Conservation (phyloP, 208 protist species). For the Acanthamoeba sp. region DNA sequence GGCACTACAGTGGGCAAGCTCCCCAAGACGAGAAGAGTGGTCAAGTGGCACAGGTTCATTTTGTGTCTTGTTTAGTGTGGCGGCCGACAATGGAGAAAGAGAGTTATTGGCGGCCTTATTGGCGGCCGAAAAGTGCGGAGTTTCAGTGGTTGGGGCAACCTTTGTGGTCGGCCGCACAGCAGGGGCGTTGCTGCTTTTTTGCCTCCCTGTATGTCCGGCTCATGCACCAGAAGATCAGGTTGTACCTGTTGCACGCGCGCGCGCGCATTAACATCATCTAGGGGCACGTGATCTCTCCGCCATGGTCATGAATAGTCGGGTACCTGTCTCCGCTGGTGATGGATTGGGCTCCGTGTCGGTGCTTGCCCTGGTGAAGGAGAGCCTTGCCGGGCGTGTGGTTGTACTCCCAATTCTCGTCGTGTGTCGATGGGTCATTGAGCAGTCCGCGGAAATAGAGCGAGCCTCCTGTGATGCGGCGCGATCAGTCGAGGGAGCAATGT, state of each 20-base stretch:
- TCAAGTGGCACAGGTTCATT: no score
- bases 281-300: no score
- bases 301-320: no score
- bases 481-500: neutral
- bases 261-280: neutral
- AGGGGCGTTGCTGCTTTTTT: neutral
- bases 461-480: slow-evolving; percentile 53
- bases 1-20: no score
- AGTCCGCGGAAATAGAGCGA: slow-evolving; percentile 81
- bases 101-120: no score
- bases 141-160: no score
- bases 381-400: slow-evolving; percentile 67
- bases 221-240: slow-evolving; percentile 41
- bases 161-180: neutral
- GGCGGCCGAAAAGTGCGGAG: no score
- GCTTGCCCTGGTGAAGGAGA: slow-evolving; percentile 78
- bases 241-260: slow-evolving; percentile 43
- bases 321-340: slow-evolving; percentile 78
- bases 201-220: neutral
- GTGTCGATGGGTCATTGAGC: slow-evolving; percentile 61
- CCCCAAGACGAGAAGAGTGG: no score
- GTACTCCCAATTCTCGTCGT: slow-evolving; percentile 73
- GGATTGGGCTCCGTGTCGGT: slow-evolving; percentile 80
- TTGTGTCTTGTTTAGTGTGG: no score
- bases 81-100: no score